A percentile compares a stretch with the other conserved stretches of the same genome.
These are phyloP conservation scores for Tetrahymena malaccensis DNA, from an alignment of 73 alveolate genomes.

Conservation along the genomic window DNA sequence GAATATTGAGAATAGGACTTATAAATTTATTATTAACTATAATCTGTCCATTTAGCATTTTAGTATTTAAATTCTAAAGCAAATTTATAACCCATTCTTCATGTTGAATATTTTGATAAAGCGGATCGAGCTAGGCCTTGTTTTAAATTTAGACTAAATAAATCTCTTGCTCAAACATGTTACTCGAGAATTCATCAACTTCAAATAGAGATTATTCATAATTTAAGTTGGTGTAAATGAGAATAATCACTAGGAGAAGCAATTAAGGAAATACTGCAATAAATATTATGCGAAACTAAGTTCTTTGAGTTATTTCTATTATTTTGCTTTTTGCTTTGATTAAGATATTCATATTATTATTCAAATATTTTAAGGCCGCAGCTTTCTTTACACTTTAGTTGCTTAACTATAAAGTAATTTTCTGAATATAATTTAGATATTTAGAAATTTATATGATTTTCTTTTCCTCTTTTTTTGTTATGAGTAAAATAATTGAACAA, in stretches of 20 bases:
- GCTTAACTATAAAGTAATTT: background rate
- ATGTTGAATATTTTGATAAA: background rate
- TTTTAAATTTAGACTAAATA: too few relatives aligned
- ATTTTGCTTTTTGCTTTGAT: background rate
- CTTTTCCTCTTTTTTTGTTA: too few relatives aligned
- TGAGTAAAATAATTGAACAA: background rate
- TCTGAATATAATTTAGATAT: too few relatives aligned
- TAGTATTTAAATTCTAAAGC: background rate
- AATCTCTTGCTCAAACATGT: background rate
- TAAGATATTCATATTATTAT: background rate
- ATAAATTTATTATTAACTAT: too few relatives aligned
- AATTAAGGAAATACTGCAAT: background rate
- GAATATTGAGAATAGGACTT: background rate
- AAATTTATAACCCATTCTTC: background rate
- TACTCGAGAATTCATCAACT: background rate
- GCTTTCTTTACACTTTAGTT: background rate
- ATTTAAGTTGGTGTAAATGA: too few relatives aligned
- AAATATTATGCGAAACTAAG: background rate
- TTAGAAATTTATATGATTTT: background rate
- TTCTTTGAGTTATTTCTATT: background rate
- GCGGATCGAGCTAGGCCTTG: background rate
- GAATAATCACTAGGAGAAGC: background rate
- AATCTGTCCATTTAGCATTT: background rate
- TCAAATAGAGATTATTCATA: background rate
- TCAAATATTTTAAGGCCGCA: too few relatives aligned